Percentiles rank a stretch among this genome's conserved stretches.
Evolutionary conservation across 192 early-diverging fungal species (phyloP).

Genomic region (Physocladia obscura): DNA sequence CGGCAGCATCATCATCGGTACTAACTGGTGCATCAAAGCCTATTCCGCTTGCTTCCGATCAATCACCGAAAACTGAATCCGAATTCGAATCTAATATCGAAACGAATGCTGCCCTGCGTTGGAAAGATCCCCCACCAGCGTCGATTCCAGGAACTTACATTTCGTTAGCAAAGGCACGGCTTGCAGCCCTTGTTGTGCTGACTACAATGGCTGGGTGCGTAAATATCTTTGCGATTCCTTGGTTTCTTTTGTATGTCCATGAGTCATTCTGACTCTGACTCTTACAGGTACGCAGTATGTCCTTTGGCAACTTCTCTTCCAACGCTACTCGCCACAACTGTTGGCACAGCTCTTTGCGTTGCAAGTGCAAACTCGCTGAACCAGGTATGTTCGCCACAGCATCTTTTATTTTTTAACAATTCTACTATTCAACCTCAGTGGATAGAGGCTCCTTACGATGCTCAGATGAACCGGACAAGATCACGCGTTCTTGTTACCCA

Average conservation of each 20-base stretch:
- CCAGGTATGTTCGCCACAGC: slow-evolving; percentile 47
- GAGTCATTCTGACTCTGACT: neutral
- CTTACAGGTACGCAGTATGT: slow-evolving; percentile 73
- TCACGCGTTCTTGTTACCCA: slow-evolving; percentile 83
- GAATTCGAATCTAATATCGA: neutral
- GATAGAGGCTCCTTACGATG: slow-evolving; percentile 92
- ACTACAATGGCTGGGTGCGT: slow-evolving; percentile 82
- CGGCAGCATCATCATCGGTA: neutral
- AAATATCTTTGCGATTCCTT: neutral
- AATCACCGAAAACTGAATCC: neutral
- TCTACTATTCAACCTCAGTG: slow-evolving; percentile 45
- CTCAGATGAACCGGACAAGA: slow-evolving; percentile 93
- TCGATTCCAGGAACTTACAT: neutral
- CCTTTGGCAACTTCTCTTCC: slow-evolving; percentile 60
- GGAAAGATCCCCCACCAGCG: neutral
- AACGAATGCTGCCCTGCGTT: neutral
- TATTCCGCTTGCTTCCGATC: neutral
- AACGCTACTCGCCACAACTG: slow-evolving; percentile 76
- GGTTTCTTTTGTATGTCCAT: neutral
- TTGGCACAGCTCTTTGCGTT: slow-evolving; percentile 85
- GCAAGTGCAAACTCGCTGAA: slow-evolving; percentile 91
- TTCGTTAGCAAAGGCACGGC: slow-evolving; percentile 77
- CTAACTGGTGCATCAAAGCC: neutral
- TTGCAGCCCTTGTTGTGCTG: slow-evolving; percentile 85
- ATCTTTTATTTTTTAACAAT: neutral